Evolutionary conservation across 371 early-diverging fungal genomes (phyloP), one percentile per base, ranked within the genome.

Genomic region (Apophysomyces sp.): DNA sequence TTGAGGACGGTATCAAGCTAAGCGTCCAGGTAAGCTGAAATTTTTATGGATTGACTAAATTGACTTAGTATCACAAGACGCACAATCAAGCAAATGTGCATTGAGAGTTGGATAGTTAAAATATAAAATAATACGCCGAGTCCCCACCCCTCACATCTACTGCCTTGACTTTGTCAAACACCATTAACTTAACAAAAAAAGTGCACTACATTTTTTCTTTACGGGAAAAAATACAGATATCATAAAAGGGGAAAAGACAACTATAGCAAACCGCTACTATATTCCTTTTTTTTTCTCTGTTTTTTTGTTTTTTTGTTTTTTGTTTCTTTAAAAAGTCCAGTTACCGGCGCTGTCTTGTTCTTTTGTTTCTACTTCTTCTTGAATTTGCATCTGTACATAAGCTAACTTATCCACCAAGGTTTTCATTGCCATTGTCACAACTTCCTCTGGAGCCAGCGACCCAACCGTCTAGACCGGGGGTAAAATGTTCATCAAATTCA

Each of bases 381-480:
- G 87, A 30, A 93, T 81, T 34, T 88, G 88, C 69, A 92, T 86
- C 70, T 92, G 90, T 49, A 91, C 72, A 51, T 83, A 86, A 26
- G 88, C 88, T 27, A 97, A 83, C 65, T 95, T 96, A 51, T 89
- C 90, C 58, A 89, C 89, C 65, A 98, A 68, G 18, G 90, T 86
- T 26, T 90, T 85, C 69, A 97, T 83, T 13, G 91, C 97, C 74
- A 81, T 83, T 7, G 87, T 76, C 12, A 96, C 93, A 4, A 96
- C 89, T 13, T 89, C 92, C 67, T 93, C 93, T 3, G 98, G 94
- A 61, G 89, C 81, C 68, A 98, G 77, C 28, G 93, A 90, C 39
- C 98, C 98, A 24, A 93, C 90, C 4, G 93, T 89, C 86, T 86
- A 56, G n/a, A n/a, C n/a, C n/a, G n/a, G n/a, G n/a, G n/a, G n/a